These are phyloP conservation scores for Euphorbia pulcherrima DNA, from an alignment of 345 rosid genomes.

Conservation along the genomic window DNA sequence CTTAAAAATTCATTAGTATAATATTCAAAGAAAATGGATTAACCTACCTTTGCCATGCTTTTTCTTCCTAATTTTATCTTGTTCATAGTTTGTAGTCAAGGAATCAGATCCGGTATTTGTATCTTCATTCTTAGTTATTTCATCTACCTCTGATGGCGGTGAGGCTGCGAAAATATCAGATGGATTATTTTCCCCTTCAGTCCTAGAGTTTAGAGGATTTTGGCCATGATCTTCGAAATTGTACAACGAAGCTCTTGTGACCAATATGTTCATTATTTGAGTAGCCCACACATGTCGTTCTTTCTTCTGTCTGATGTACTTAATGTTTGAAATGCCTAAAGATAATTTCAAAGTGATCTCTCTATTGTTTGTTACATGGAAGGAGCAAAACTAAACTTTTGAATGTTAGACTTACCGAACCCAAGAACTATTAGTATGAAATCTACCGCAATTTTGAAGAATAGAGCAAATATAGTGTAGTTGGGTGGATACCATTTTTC, in stretches of 20 bases:
- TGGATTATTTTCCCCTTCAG: neutral
- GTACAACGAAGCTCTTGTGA: neutral
- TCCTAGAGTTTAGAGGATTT: neutral
- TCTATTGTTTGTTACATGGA: neutral
- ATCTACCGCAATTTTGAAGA: neutral
- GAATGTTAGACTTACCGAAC: neutral
- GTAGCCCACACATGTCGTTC: neutral
- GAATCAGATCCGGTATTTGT: neutral
- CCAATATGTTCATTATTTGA: neutral
- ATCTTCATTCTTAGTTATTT: neutral
- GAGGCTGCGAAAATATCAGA: neutral
- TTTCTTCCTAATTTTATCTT: neutral
- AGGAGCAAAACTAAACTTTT: neutral
- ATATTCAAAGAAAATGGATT: too few relatives aligned
- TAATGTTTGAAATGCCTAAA: slow-evolving; percentile 2
- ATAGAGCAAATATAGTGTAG: neutral
- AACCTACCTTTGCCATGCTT: neutral
- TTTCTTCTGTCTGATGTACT: neutral
- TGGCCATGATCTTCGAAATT: neutral
- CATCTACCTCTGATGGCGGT: neutral
- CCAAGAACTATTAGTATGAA: neutral
- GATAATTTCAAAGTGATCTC: neutral
- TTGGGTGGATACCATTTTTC: neutral
- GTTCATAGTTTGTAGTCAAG: neutral
- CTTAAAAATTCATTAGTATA: too few relatives aligned